Evolutionary conservation across 306 rosid species (phyloP).

Genomic region (Luffa aegyptiaca): DNA sequence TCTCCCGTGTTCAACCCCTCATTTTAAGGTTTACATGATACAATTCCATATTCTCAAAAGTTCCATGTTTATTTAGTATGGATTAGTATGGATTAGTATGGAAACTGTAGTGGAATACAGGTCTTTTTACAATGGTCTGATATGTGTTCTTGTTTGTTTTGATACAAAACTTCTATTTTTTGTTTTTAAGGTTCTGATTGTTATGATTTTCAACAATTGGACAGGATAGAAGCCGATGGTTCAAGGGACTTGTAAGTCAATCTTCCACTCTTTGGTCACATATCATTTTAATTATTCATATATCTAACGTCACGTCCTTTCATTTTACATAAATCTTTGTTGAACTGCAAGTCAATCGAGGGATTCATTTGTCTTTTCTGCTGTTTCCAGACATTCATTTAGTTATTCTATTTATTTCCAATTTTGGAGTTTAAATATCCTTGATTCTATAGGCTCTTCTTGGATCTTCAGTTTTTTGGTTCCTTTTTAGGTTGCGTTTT

Average conservation of each 20-base stretch:
- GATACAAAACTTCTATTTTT: neutral
- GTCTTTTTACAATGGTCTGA: neutral
- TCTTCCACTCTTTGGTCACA: constrained; percentile 5
- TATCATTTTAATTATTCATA: constrained; percentile 1
- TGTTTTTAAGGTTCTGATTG: constrained; percentile 24
- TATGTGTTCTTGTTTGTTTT: neutral
- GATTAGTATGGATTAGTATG: neutral
- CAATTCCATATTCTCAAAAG: neutral
- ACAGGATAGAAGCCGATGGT: constrained; percentile 86
- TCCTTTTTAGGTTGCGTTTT: too few species aligned
- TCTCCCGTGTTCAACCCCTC: neutral
- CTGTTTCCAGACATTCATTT: neutral
- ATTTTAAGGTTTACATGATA: neutral
- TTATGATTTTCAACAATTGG: constrained; percentile 22
- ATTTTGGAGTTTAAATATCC: neutral
- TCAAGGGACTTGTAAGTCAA: constrained; percentile 62
- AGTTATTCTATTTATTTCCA: neutral
- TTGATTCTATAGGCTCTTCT: neutral
- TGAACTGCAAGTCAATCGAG: neutral
- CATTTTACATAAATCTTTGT: neutral
- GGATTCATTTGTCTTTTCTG: neutral
- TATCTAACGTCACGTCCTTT: neutral
- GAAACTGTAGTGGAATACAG: neutral
- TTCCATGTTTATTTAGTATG: neutral
- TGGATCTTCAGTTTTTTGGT: too few species aligned